Evolutionary conservation across 495 filamentous ascomycete genomes (phyloP).

Genomic region (Podospora tetraspora): DNA sequence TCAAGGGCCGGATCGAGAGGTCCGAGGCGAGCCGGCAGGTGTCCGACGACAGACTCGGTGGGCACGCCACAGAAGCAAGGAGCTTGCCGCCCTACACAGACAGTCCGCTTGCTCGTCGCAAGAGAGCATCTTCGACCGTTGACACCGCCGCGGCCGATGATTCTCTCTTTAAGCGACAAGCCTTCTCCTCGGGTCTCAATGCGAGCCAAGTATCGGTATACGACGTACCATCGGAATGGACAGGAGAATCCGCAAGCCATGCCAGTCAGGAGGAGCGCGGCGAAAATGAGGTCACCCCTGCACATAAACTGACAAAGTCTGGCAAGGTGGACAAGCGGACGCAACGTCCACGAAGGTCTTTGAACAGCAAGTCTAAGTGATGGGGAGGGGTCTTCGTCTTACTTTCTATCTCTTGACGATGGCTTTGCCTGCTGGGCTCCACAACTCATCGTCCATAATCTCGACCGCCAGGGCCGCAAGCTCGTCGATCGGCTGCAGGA

Average conservation of each 20-base stretch:
- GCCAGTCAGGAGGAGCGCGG: not conserved
- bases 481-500: conserved; percentile 31
- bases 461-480: conserved; percentile 35
- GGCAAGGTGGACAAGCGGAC: conserved; percentile 13
- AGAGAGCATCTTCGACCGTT: conserved; percentile 10
- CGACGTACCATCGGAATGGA: conserved; percentile 5
- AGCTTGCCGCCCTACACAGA: not conserved
- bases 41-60: not conserved
- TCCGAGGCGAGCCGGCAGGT: conserved; percentile 19
- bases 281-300: not conserved
- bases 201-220: conserved; percentile 3
- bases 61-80: not conserved
- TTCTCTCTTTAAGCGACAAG: conserved; percentile 8
- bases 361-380: not conserved
- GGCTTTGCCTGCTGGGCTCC: not conserved
- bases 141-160: not conserved
- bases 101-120: not conserved
- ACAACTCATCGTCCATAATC: conserved; percentile 33
- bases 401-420: conserved; percentile 5
- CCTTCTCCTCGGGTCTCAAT: conserved; percentile 6
- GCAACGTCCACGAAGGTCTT: not conserved
- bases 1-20: conserved; percentile 33
- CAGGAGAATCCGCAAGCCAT: not conserved
- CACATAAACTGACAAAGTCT: conserved; percentile 8
- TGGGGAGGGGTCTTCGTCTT: not conserved